phyloP scores from a whole-genome alignment of 805 yeast genomes.

The Blastobotrys parvus region DNA sequence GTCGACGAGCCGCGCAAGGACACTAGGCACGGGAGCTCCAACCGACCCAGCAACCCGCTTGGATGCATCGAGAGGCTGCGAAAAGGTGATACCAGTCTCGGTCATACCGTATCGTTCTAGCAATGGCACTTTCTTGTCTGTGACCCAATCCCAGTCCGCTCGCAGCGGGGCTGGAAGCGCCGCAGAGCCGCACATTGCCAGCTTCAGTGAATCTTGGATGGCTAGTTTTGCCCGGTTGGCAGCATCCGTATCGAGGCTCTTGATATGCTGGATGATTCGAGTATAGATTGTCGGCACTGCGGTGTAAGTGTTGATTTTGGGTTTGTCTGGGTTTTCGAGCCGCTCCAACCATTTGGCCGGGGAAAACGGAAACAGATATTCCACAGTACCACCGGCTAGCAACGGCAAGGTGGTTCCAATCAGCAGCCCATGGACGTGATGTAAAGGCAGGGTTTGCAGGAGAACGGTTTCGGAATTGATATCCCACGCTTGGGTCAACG shows the following conservation, averaged over 20 bases:
- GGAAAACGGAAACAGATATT: constrained; percentile 26
- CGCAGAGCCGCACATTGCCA: constrained; percentile 31
- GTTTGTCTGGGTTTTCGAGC: constrained; percentile 16
- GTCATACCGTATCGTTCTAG: constrained; percentile 31
- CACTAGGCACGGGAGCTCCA: constrained; percentile 28
- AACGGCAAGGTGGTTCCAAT: constrained; percentile 27
- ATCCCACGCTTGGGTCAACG: constrained; percentile 27
- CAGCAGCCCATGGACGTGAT: constrained; percentile 29
- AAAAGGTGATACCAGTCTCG: constrained; percentile 30
- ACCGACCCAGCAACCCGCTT: constrained; percentile 23
- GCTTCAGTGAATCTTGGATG: constrained; percentile 14
- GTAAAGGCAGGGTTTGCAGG: constrained; percentile 29
- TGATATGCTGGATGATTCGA: constrained; percentile 17
- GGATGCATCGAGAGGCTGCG: constrained; percentile 23
- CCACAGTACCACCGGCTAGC: constrained; percentile 25
- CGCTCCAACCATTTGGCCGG: constrained; percentile 19
- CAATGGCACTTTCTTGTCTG: constrained; percentile 24
- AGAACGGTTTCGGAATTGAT: constrained; percentile 20
- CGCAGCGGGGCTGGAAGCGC: constrained; percentile 28
- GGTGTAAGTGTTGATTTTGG: constrained; percentile 25
- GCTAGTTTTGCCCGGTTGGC: constrained; percentile 14
- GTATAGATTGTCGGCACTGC: constrained; percentile 31
- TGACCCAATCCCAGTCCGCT: constrained; percentile 22
- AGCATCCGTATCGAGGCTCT: constrained; percentile 12
- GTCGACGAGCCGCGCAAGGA: constrained; percentile 23